Conservation (phyloP, 306 rosid genomes). For the Dalbergia oliveri region DNA sequence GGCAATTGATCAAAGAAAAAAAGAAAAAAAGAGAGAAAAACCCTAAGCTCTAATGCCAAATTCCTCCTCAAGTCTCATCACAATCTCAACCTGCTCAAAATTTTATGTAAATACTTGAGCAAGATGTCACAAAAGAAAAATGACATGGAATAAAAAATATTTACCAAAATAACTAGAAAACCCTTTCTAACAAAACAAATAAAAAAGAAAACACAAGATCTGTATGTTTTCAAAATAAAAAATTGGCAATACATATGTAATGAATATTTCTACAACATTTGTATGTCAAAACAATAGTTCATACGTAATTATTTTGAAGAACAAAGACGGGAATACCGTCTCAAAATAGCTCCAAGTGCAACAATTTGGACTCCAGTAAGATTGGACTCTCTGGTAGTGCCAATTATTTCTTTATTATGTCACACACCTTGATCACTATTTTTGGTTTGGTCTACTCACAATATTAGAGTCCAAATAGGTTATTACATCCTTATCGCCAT, state of each 20-base stretch:
- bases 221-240: background rate
- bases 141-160: too few relatives aligned
- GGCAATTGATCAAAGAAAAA: too few relatives aligned
- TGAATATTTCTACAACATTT: background rate
- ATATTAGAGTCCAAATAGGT: background rate
- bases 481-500: background rate
- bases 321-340: slow-evolving; percentile 60
- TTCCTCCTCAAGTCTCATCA: slow-evolving; percentile 92
- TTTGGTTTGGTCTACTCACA: slow-evolving; percentile 77
- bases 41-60: slow-evolving; percentile 57
- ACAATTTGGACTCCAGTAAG: slow-evolving; percentile 75
- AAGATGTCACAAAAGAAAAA: slow-evolving; percentile 3
- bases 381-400: slow-evolving; percentile 62
- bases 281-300: background rate
- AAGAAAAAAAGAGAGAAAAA: too few relatives aligned
- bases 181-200: background rate
- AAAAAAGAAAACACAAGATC: background rate
- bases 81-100: slow-evolving; percentile 79
- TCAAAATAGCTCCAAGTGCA: slow-evolving; percentile 88
- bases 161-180: background rate
- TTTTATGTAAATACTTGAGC: background rate
- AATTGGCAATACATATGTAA: background rate
- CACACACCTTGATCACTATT: slow-evolving; percentile 71
- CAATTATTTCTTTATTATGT: slow-evolving; percentile 81
- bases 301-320: too few relatives aligned